Evolutionary conservation across 2,329 filamentous ascomycete species (phyloP).

Genomic region (Colletotrichum sp.): DNA sequence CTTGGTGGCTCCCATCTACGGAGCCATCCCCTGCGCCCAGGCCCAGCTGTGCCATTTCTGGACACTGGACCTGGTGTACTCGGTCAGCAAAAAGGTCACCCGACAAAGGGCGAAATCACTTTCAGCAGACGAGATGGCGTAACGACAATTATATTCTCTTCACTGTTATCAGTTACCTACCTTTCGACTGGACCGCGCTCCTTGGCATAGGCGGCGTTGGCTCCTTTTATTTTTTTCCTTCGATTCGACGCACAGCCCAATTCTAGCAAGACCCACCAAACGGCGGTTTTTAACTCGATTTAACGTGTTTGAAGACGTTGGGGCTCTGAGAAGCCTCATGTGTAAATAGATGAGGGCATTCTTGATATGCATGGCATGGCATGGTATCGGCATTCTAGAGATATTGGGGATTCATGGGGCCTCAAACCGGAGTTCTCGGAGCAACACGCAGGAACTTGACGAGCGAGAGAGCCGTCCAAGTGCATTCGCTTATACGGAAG

Average conservation of each 20-base stretch:
- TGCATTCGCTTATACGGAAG: constrained; percentile 50
- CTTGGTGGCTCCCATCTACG: constrained; percentile 70
- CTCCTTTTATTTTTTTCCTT: constrained; percentile 22
- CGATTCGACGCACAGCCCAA: constrained; percentile 26
- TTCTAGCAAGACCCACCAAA: constrained; percentile 21
- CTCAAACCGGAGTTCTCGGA: constrained; percentile 50
- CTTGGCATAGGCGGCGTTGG: background rate
- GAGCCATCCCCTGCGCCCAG: constrained; percentile 70
- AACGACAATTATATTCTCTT: constrained; percentile 30
- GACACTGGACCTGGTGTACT: constrained; percentile 72
- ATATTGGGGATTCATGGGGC: constrained; percentile 43
- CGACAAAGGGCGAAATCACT: constrained; percentile 53
- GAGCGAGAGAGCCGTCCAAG: constrained; percentile 27
- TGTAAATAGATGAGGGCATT: constrained; percentile 56
- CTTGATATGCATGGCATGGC: constrained; percentile 54
- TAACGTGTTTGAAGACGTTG: constrained; percentile 27
- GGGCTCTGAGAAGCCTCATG: constrained; percentile 36
- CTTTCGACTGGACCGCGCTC: background rate
- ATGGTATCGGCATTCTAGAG: constrained; percentile 55
- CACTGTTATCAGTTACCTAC: background rate
- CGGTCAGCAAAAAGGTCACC: constrained; percentile 73
- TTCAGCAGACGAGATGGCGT: constrained; percentile 50
- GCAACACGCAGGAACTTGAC: constrained; percentile 40
- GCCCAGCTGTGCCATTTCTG: constrained; percentile 74
- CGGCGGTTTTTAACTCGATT: constrained; percentile 23